Conservation (phyloP, 2,329 filamentous ascomycete species). For the Scedosporium dehoogii region DNA sequence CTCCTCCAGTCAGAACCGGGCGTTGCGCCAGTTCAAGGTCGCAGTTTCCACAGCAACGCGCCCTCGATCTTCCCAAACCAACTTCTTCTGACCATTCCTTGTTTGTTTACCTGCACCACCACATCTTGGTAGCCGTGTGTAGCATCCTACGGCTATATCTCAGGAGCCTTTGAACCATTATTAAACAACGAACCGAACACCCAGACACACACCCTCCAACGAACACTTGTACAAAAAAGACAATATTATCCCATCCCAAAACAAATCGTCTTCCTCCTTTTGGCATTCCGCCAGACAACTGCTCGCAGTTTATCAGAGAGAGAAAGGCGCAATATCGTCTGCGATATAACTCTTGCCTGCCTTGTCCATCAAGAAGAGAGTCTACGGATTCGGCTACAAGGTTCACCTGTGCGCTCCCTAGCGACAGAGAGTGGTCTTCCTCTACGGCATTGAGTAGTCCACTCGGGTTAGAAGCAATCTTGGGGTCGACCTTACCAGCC, state of each 20-base stretch:
- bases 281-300: neutral
- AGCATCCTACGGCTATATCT: neutral
- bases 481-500: neutral
- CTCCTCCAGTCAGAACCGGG: neutral
- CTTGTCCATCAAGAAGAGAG: neutral
- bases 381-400: neutral
- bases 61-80: neutral
- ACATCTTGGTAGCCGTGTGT: neutral
- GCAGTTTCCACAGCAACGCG: slow-evolving; percentile 3
- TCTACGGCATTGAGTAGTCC: neutral
- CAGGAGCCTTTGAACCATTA: slow-evolving; percentile 4
- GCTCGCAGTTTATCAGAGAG: neutral
- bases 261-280: slow-evolving; percentile 1
- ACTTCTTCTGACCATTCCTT: neutral
- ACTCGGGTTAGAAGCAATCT: neutral
- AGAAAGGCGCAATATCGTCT: neutral
- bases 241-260: neutral
- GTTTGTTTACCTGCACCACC: slow-evolving; percentile 4
- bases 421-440: neutral
- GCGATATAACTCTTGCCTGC: neutral
- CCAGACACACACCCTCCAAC: neutral
- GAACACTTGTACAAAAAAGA: neutral
- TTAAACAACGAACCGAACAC: slow-evolving; percentile 2
- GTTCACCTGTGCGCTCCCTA: neutral
- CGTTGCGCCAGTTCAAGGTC: neutral